Percentiles rank a stretch among this genome's conserved stretches.
phyloP scores from a whole-genome alignment of 495 filamentous ascomycete genomes.

The Opeltia flavorubescens region DNA sequence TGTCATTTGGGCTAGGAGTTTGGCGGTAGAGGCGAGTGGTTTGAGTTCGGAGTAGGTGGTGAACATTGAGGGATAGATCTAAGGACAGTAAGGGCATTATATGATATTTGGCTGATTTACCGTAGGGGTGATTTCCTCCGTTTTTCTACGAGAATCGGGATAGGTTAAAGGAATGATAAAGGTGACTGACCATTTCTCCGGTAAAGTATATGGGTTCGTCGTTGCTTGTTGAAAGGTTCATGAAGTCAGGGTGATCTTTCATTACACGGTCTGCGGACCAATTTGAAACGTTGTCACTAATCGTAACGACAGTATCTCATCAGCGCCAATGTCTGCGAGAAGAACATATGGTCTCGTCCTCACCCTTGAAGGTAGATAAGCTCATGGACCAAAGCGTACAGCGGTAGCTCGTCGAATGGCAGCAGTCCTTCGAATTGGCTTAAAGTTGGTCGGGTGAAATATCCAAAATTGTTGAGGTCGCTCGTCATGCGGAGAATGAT shows the following conservation, averaged over 20 bases:
- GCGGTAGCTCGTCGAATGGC: slow-evolving; percentile 56
- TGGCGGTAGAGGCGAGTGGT: slow-evolving; percentile 47
- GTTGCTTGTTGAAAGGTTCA: slow-evolving; percentile 17
- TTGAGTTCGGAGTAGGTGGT: slow-evolving; percentile 57
- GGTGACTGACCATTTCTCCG: slow-evolving; percentile 60
- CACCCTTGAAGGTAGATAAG: slow-evolving; percentile 60
- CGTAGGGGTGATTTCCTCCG: neutral
- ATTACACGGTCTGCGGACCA: slow-evolving; percentile 50
- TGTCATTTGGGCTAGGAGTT: slow-evolving; percentile 48
- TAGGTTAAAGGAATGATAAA: neutral
- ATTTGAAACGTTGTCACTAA: slow-evolving; percentile 33
- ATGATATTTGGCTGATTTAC: neutral
- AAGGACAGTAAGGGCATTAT: neutral
- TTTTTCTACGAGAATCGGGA: neutral
- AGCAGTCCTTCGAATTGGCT: slow-evolving; percentile 47
- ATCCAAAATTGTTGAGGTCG: slow-evolving; percentile 59
- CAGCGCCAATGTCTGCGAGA: slow-evolving; percentile 4
- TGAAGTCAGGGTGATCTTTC: slow-evolving; percentile 27
- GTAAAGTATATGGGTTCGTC: slow-evolving; percentile 62
- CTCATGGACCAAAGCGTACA: slow-evolving; percentile 83
- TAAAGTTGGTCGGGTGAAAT: slow-evolving; percentile 57
- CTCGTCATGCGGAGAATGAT: slow-evolving; percentile 50
- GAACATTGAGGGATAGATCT: slow-evolving; percentile 70
- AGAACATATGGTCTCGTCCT: slow-evolving; percentile 2
- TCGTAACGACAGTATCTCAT: too few species aligned